Percentiles rank a stretch among this genome's conserved stretches.
Conservation (phyloP, 257 asterid species). For the Solanum etuberosum region DNA sequence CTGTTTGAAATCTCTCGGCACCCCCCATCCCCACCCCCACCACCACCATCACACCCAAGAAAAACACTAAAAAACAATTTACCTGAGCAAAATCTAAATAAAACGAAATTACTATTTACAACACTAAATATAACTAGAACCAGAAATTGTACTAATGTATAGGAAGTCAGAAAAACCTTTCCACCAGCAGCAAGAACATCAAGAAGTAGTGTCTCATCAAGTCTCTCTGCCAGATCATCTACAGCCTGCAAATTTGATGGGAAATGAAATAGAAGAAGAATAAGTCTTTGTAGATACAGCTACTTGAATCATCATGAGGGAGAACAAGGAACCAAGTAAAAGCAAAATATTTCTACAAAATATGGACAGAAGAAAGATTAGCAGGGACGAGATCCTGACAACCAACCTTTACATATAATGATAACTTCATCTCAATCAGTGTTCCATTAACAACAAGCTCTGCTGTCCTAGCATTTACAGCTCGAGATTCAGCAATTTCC, state of each 20-base stretch:
- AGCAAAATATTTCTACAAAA: constrained; percentile 1
- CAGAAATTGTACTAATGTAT: background rate
- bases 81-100: background rate
- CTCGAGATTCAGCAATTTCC: constrained; percentile 37
- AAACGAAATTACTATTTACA: background rate
- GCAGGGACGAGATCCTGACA: background rate
- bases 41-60: background rate
- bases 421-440: constrained; percentile 64
- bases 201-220: constrained; percentile 57
- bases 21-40: no score
- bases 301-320: background rate
- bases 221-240: constrained; percentile 34
- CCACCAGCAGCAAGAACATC: constrained; percentile 95
- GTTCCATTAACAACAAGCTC: constrained; percentile 89
- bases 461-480: constrained; percentile 38
- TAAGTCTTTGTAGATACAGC: background rate
- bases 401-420: constrained; percentile 82
- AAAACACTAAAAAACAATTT: background rate
- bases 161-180: constrained; percentile 47
- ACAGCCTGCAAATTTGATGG: constrained; percentile 43
- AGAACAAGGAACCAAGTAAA: constrained; percentile 1
- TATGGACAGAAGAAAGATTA: constrained; percentile 4
- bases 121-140: background rate
- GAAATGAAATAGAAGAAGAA: background rate
- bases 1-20: background rate